phyloP scores from a whole-genome alignment of 2,329 filamentous ascomycete species.

The Monilinia polystroma region DNA sequence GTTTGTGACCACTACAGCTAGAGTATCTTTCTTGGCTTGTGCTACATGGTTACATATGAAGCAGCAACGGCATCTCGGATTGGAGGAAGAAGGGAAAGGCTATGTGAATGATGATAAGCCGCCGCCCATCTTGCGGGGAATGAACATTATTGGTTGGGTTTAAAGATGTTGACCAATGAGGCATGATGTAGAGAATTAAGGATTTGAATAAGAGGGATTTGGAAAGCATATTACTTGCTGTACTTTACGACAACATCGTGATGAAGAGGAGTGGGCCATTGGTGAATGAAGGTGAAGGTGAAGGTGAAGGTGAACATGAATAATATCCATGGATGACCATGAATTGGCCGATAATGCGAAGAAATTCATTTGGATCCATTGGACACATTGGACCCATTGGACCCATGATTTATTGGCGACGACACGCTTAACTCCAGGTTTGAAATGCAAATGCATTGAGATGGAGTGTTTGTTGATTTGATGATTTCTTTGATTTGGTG shows the following conservation, averaged over 20 bases:
- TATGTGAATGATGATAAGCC: background rate
- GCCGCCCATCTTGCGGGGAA: background rate
- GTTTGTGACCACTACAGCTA: background rate
- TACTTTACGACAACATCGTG: background rate
- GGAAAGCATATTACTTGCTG: background rate
- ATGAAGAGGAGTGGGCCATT: slow-evolving; percentile 1
- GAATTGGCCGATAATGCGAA: background rate
- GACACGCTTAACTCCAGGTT: background rate
- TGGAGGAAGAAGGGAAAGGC: background rate
- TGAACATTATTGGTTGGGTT: background rate
- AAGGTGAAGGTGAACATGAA: no score
- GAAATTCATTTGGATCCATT: no score
- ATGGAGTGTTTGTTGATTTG: background rate
- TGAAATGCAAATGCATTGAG: background rate
- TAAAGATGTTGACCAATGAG: background rate
- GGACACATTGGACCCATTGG: no score
- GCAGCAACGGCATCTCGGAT: background rate
- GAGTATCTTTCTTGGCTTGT: background rate
- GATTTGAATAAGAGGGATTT: background rate
- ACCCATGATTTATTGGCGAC: background rate
- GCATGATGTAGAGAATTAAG: background rate
- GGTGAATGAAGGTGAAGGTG: background rate
- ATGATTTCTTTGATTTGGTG: no score
- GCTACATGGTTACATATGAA: background rate
- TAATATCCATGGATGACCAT: background rate